These are phyloP conservation scores for Cladorrhinum samala DNA, from an alignment of 495 filamentous ascomycete species.

Conservation along the genomic window DNA sequence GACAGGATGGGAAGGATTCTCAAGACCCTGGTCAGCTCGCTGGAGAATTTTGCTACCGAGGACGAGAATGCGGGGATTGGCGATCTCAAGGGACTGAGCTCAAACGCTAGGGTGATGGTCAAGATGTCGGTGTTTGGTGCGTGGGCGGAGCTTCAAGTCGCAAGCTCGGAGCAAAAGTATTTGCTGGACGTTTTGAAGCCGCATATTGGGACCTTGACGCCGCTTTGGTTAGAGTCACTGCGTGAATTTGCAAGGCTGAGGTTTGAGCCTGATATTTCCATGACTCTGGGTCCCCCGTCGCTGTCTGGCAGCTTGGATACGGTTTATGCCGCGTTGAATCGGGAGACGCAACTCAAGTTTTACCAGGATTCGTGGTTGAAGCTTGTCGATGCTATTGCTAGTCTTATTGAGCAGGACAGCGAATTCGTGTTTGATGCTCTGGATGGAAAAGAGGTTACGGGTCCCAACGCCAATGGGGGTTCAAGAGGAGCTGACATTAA, in stretches of 20 bases:
- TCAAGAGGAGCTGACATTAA: constrained; percentile 70
- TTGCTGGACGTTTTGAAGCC: constrained; percentile 84
- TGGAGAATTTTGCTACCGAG: constrained; percentile 87
- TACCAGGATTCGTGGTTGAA: constrained; percentile 98
- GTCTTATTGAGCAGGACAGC: constrained; percentile 93
- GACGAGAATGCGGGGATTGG: constrained; percentile 83
- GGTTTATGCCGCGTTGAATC: constrained; percentile 88
- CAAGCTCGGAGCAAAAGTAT: constrained; percentile 88
- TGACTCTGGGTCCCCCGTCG: constrained; percentile 66
- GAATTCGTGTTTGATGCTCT: constrained; percentile 95
- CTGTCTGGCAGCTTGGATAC: constrained; percentile 77
- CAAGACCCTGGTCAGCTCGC: constrained; percentile 81
- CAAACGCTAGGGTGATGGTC: constrained; percentile 97
- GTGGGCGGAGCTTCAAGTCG: constrained; percentile 97
- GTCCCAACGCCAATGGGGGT: constrained; percentile 42
- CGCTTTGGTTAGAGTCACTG: constrained; percentile 87
- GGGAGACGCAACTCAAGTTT: constrained; percentile 89
- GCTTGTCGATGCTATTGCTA: constrained; percentile 94
- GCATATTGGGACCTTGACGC: constrained; percentile 80
- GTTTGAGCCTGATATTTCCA: constrained; percentile 96
- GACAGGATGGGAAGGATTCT: constrained; percentile 97
- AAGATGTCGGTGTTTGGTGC: constrained; percentile 95
- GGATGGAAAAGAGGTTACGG: constrained; percentile 70
- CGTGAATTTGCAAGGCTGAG: constrained; percentile 88
- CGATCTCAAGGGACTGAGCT: constrained; percentile 85